Base-by-base conservation (phyloP, 352 stramenopile species). In the Pythium folliculosum region DNA sequence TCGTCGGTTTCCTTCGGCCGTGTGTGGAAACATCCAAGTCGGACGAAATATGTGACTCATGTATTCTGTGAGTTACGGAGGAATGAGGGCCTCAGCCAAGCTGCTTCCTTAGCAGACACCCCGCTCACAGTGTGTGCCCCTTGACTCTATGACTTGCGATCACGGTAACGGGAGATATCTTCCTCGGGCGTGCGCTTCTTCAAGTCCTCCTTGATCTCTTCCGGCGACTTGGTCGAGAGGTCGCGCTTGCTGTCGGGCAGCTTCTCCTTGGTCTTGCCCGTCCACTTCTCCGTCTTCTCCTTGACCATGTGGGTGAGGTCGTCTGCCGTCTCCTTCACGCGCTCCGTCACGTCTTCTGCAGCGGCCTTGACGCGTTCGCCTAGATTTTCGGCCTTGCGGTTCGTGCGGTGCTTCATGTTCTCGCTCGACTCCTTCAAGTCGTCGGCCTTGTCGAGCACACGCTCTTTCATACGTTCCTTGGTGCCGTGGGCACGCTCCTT, bases 391-490 rank as follows among this genome's bases (percentile, higher is more conserved):
- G 71, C 72, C 22, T 65, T 68, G 13, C 60, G 58, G 5, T 71
- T 58, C 21, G 72, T 67, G 21, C 49, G 27, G 6, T 77, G 21
- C 27, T 77, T 70, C 23, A 63, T 66, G 23, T 72, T 62, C 13
- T 70, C 68, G 30, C 58, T 45, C 25, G 38, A 54, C 21, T 77
- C 61, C 44, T 74, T 75, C 52, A 27, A 69, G 27, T 72, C 53
- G 12, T 78, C 58, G 25, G 55, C 52, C 76, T 80, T 83, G 35
- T 74, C 74, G n/a, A 58, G 30, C 9, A 64, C 57, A 17, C 55
- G 63, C 21, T 72, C 62, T 48, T 75, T 77, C 49, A 81, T 61
- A 27, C 84, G 62, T 7, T 85, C 77, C 47, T 73, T 61, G 19
- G 61, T 77, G 47, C 73, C 74, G 14, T 58, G 32, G 1, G 67